These are phyloP conservation scores for Penicillium polonicum DNA, from an alignment of 2,329 filamentous ascomycete species.

Conservation along the genomic window DNA sequence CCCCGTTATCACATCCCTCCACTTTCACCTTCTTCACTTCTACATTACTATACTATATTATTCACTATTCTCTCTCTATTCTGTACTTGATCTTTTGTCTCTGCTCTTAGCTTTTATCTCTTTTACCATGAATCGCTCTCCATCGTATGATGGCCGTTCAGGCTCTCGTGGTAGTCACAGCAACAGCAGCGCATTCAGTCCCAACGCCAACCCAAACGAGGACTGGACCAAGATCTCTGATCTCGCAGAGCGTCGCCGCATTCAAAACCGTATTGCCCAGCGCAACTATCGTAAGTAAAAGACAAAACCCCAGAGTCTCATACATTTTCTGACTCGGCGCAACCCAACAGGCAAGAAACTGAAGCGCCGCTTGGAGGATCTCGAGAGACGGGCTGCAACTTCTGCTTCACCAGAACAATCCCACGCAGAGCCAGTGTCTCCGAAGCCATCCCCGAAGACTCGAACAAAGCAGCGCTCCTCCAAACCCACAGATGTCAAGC, in stretches of 20 bases:
- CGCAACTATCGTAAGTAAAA: conserved; percentile 81
- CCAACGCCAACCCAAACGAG: conserved; percentile 90
- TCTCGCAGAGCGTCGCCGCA: conserved; percentile 85
- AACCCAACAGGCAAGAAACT: conserved; percentile 59
- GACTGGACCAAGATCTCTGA: conserved; percentile 99
- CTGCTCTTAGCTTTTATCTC: conserved; percentile 4
- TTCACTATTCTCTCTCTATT: not conserved
- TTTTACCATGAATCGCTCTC: conserved; percentile 34
- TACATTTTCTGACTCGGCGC: not conserved
- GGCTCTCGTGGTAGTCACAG: conserved; percentile 65
- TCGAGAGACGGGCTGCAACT: conserved; percentile 61
- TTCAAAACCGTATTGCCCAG: conserved; percentile 97
- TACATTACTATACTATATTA: not conserved
- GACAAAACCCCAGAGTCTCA: not conserved
- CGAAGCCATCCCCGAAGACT: conserved; percentile 29
- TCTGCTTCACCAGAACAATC: conserved; percentile 61
- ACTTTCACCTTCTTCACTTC: conserved; percentile 1
- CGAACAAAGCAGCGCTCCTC: conserved; percentile 27
- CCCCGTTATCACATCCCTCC: conserved; percentile 4
- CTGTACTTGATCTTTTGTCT: conserved; percentile 7
- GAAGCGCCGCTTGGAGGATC: conserved; percentile 65
- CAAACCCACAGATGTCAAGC: conserved; percentile 30
- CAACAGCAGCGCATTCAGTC: conserved; percentile 92
- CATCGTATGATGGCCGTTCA: conserved; percentile 29
- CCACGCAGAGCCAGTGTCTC: conserved; percentile 52